Evolutionary conservation across 2,329 filamentous ascomycete species (phyloP).

Genomic region (Ophiobolus disseminans): DNA sequence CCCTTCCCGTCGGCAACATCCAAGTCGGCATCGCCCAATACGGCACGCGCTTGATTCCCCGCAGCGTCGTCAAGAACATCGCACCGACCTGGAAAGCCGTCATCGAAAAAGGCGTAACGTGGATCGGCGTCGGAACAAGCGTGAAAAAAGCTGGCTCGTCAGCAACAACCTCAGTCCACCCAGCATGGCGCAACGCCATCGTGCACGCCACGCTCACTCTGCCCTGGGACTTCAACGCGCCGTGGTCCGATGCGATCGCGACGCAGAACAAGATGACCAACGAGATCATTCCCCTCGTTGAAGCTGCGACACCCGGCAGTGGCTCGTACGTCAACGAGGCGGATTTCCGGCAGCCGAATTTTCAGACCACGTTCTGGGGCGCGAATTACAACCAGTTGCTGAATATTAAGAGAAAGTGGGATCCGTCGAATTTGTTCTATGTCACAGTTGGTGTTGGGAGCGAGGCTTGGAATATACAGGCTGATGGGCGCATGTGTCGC

Average conservation of each 20-base stretch:
- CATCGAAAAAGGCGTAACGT: conserved; percentile 25
- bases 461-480: background rate
- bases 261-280: conserved; percentile 26
- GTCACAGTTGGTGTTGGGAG: conserved; percentile 23
- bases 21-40: conserved; percentile 28
- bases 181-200: conserved; percentile 29
- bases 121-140: conserved; percentile 26
- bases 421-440: conserved; percentile 2
- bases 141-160: conserved; percentile 18
- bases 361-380: conserved; percentile 33
- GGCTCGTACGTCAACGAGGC: conserved; percentile 42
- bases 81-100: conserved; percentile 20
- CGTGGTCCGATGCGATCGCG: conserved; percentile 23
- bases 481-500: background rate
- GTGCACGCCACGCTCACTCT: conserved; percentile 26
- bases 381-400: conserved; percentile 25
- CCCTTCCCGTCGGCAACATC: conserved; percentile 27
- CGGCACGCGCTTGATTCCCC: conserved; percentile 24
- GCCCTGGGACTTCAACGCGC: conserved; percentile 27
- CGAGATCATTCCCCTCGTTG: conserved; percentile 22
- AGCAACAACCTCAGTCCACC: conserved; percentile 28
- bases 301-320: conserved; percentile 24
- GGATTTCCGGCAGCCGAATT: conserved; percentile 32
- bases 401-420: conserved; percentile 31
- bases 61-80: conserved; percentile 19